These are phyloP conservation scores for Colletotrichum trifolii DNA, from an alignment of 2,329 filamentous ascomycete species.

Conservation along the genomic window DNA sequence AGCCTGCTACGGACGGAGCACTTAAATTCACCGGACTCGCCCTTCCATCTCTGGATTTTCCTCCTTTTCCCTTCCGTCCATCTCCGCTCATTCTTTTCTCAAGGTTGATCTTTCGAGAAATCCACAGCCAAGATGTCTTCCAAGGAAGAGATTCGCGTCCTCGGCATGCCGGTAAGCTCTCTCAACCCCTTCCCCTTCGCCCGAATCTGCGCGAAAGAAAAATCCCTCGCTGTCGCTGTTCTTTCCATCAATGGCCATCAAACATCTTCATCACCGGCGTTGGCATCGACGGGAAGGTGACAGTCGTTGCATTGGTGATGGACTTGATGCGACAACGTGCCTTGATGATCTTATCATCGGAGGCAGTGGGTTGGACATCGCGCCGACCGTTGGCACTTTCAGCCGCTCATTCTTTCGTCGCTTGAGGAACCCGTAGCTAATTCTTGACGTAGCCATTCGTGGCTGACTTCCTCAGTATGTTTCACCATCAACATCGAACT, in stretches of 20 bases:
- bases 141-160: conserved; percentile 60
- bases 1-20: conserved; percentile 55
- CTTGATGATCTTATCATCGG: conserved; percentile 15
- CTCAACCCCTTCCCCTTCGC: conserved; percentile 29
- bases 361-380: background rate
- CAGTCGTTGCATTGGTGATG: too few species aligned
- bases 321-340: conserved; percentile 10
- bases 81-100: conserved; percentile 73
- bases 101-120: conserved; percentile 54
- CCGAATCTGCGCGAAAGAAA: conserved; percentile 41
- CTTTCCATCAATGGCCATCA: conserved; percentile 34
- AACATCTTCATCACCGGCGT: conserved; percentile 17
- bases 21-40: conserved; percentile 37
- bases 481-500: conserved; percentile 1
- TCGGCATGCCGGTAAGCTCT: conserved; percentile 75
- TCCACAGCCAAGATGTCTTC: conserved; percentile 64
- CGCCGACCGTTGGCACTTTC: background rate
- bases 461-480: conserved; percentile 99
- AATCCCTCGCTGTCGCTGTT: conserved; percentile 42
- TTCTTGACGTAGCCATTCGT: conserved; percentile 80
- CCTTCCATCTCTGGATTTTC: conserved; percentile 55
- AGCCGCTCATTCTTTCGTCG: background rate
- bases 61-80: conserved; percentile 52
- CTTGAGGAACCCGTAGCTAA: conserved; percentile 44
- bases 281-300: conserved; percentile 4